Conservation (phyloP, 1,139 yeast species). For the Tardiomyces digboiensis region DNA sequence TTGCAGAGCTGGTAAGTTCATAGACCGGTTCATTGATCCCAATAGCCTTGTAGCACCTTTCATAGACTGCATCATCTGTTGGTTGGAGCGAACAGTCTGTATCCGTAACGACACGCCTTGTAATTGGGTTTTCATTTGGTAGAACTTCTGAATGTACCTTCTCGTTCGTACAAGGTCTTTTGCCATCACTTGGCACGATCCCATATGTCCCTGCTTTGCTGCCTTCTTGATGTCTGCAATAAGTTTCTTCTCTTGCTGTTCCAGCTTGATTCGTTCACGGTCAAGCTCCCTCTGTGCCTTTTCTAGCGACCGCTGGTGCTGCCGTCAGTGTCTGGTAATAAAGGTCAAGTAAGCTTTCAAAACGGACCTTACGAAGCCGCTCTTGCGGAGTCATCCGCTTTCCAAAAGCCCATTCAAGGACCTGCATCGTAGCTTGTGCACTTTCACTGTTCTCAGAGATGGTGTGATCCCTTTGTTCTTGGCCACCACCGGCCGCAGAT, state of each 20-base stretch:
- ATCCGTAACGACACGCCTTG: slow-evolving; percentile 90
- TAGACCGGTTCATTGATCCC: slow-evolving; percentile 77
- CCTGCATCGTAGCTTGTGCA: no score
- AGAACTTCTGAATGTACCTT: slow-evolving; percentile 71
- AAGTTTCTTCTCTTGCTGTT: slow-evolving; percentile 84
- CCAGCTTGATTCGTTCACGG: slow-evolving; percentile 77
- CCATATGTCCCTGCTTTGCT: slow-evolving; percentile 82
- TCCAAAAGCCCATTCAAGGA: slow-evolving; percentile 95
- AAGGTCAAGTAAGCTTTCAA: not conserved
- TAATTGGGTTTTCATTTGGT: slow-evolving; percentile 88
- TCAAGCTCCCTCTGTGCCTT: slow-evolving; percentile 89
- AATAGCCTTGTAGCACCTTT: slow-evolving; percentile 83
- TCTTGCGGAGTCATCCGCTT: slow-evolving; percentile 92
- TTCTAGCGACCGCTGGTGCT: slow-evolving; percentile 88
- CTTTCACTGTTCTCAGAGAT: no score
- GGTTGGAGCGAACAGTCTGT: slow-evolving; percentile 86
- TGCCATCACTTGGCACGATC: slow-evolving; percentile 91
- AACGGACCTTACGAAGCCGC: slow-evolving; percentile 52
- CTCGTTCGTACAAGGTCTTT: slow-evolving; percentile 89
- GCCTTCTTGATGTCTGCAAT: slow-evolving; percentile 79
- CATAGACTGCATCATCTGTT: slow-evolving; percentile 95
- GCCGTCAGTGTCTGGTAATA: no score
- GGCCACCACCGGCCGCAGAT: no score
- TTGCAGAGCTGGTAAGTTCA: slow-evolving; percentile 86
- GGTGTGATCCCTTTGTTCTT: no score